Evolutionary conservation across 129 eudicot genomes (phyloP).

Genomic region (Rutidosis leptorrhynchoides): DNA sequence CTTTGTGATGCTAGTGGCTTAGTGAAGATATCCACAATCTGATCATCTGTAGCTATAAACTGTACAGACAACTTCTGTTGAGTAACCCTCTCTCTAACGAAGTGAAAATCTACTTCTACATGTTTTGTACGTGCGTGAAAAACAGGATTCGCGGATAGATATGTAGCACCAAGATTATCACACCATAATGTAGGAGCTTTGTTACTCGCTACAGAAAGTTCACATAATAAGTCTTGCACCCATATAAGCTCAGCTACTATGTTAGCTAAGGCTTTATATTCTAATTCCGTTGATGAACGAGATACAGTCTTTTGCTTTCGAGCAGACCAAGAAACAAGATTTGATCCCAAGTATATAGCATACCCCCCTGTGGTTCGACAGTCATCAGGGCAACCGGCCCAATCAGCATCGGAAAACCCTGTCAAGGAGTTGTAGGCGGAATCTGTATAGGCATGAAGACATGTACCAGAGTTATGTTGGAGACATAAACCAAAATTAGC

Average conservation of each 20-base stretch:
- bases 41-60: too few species aligned
- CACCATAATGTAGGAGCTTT: not conserved
- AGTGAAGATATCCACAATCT: not conserved
- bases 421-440: not conserved
- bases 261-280: not conserved
- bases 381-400: too few species aligned
- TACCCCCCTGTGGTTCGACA: too few species aligned
- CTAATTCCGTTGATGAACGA: not conserved
- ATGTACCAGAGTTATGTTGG: not conserved
- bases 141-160: not conserved
- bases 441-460: not conserved
- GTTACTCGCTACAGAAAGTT: not conserved
- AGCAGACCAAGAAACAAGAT: too few species aligned
- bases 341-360: too few species aligned
- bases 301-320: not conserved
- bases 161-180: slow-evolving; percentile 1
- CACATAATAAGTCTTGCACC: not conserved
- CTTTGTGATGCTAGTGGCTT: not conserved
- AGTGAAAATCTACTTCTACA: too few species aligned
- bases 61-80: too few species aligned
- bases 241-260: not conserved
- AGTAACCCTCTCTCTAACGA: too few species aligned
- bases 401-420: not conserved
- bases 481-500: not conserved
- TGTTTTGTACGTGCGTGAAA: slow-evolving; percentile 1